Conservation (phyloP, 2,329 filamentous ascomycete species). For the Tolypocladium tropicale region DNA sequence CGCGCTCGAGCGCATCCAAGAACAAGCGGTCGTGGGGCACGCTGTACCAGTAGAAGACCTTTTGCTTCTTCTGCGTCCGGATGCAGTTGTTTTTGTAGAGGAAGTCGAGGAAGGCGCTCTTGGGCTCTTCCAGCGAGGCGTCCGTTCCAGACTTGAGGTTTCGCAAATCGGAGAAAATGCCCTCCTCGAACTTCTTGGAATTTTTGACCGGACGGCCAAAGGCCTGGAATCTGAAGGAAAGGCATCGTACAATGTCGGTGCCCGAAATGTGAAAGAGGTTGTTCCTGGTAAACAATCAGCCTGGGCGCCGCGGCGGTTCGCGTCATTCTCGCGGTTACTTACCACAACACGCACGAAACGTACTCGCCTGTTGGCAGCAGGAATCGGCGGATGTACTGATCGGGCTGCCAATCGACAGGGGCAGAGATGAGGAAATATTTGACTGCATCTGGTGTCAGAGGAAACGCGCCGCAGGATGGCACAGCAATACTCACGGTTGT, state of each 20-base stretch:
- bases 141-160: constrained; percentile 98
- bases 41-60: constrained; percentile 99
- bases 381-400: constrained; percentile 94
- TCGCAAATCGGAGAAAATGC: constrained; percentile 96
- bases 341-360: constrained; percentile 93
- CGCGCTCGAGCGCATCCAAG: constrained; percentile 91
- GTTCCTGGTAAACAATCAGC: constrained; percentile 37
- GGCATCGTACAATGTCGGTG: constrained; percentile 95
- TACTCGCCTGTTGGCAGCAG: constrained; percentile 96
- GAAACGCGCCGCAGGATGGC: neutral
- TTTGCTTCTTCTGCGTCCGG: constrained; percentile 98
- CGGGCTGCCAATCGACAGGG: constrained; percentile 92
- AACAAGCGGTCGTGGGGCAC: constrained; percentile 96
- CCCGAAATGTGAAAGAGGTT: constrained; percentile 99
- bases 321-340: constrained; percentile 1
- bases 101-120: constrained; percentile 96
- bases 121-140: constrained; percentile 95
- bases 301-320: neutral
- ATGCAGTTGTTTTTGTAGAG: constrained; percentile 99
- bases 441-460: constrained; percentile 41
- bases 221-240: constrained; percentile 96
- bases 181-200: constrained; percentile 99
- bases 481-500: constrained; percentile 62
- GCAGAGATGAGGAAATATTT: constrained; percentile 99
- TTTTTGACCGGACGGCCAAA: constrained; percentile 98